Conservation (phyloP, 2,329 filamentous ascomycete species). For the Lasiodiplodia sp. region DNA sequence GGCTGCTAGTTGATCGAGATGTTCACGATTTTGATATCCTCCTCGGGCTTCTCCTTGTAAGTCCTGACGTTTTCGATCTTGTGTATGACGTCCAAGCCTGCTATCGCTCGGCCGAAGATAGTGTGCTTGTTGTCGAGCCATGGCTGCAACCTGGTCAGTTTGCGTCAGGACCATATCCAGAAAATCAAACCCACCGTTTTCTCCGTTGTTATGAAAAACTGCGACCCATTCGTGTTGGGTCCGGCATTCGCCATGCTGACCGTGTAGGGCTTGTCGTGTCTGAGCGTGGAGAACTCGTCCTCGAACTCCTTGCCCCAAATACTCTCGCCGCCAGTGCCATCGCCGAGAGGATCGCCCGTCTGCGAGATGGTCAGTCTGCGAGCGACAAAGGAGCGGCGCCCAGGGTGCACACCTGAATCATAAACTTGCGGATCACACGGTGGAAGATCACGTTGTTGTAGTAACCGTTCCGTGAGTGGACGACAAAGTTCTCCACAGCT, state of each 20-base stretch:
- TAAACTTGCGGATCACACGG: slow-evolving; percentile 95
- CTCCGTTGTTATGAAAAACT: slow-evolving; percentile 98
- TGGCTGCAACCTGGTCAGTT: slow-evolving; percentile 56
- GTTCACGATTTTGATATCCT: slow-evolving; percentile 96
- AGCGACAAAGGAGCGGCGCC: slow-evolving; percentile 41
- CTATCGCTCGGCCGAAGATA: slow-evolving; percentile 88
- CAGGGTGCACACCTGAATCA: slow-evolving; percentile 71
- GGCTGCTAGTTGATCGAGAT: slow-evolving; percentile 59
- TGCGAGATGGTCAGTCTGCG: slow-evolving; percentile 34
- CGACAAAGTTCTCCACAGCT: slow-evolving; percentile 96
- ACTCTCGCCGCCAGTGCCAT: slow-evolving; percentile 87
- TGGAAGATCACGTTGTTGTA: slow-evolving; percentile 99
- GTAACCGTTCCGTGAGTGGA: slow-evolving; percentile 86
- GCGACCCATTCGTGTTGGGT: slow-evolving; percentile 91
- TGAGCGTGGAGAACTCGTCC: slow-evolving; percentile 90
- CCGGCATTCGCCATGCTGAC: slow-evolving; percentile 98
- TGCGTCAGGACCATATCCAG: slow-evolving; percentile 36
- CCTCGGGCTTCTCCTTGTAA: slow-evolving; percentile 90
- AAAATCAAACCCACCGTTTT: slow-evolving; percentile 74
- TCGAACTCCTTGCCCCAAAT: slow-evolving; percentile 94
- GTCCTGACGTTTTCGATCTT: slow-evolving; percentile 92
- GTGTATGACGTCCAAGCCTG: slow-evolving; percentile 92
- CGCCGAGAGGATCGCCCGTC: slow-evolving; percentile 82
- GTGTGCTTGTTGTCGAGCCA: slow-evolving; percentile 98
- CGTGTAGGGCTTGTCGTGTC: slow-evolving; percentile 95